Conservation (phyloP, 1,139 yeast species). For the Geotrichum cucujoidarum region DNA sequence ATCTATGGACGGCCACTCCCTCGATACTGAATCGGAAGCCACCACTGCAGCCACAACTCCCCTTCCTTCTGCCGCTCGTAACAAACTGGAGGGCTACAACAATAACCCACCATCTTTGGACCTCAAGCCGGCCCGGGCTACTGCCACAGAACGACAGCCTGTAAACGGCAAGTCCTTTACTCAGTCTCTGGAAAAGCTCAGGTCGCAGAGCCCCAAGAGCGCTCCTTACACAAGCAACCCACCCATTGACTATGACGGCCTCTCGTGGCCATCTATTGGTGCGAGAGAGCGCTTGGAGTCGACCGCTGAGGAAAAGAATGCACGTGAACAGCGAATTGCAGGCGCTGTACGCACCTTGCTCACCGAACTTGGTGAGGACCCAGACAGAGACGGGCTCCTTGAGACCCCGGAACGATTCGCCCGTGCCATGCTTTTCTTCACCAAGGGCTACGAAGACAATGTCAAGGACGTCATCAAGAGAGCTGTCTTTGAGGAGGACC, state of each 20-base stretch:
- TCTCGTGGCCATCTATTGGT: conserved; percentile 93
- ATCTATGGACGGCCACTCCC: not conserved
- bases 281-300: conserved; percentile 71
- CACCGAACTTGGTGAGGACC: conserved; percentile 87
- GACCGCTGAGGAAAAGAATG: conserved; percentile 53
- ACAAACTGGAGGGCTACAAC: not conserved
- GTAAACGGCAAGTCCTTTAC: not conserved
- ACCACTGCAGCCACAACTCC: conserved; percentile 18
- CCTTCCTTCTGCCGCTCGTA: conserved; percentile 2
- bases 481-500: conserved; percentile 97
- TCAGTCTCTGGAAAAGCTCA: conserved; percentile 1
- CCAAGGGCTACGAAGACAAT: conserved; percentile 94
- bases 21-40: conserved; percentile 6
- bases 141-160: not conserved
- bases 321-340: conserved; percentile 71
- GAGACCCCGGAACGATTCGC: conserved; percentile 97
- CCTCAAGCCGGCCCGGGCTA: not conserved
- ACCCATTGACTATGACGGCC: conserved; percentile 83
- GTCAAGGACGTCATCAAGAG: conserved; percentile 74
- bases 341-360: conserved; percentile 78
- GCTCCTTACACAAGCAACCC: conserved; percentile 77
- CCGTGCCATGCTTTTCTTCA: conserved; percentile 89
- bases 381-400: conserved; percentile 76
- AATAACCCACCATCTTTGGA: conserved; percentile 2
- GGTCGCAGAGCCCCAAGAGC: conserved; percentile 13